phyloP scores from a whole-genome alignment of 1,284 basidiomycete species.

The Fomitiporia mediterranea region DNA sequence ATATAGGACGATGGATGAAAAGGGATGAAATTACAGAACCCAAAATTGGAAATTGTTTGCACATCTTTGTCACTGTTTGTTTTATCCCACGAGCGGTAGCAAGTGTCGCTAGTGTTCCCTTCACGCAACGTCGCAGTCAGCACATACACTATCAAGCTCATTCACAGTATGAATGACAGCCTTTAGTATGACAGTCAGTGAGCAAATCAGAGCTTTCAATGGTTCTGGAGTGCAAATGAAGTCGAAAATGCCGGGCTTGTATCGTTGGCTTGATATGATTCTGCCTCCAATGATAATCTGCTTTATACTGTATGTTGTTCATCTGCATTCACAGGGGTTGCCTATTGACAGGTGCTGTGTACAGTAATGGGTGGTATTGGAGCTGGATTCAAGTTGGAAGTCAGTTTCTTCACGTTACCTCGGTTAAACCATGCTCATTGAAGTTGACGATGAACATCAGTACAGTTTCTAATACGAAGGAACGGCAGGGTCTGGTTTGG shows the following conservation, averaged over 20 bases:
- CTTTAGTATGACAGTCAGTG: no score
- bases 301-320: conserved; percentile 13
- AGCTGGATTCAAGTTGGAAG: conserved; percentile 9
- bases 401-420: background rate
- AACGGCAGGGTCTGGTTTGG: background rate
- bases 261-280: conserved; percentile 5
- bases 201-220: no score
- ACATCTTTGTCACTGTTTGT: background rate
- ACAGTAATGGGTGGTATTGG: conserved; percentile 14
- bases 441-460: background rate
- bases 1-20: no score
- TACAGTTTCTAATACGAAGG: conserved; percentile 7
- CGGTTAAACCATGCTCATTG: no score
- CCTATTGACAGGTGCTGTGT: background rate
- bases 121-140: no score
- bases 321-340: background rate
- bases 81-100: background rate
- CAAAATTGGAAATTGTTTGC: no score
- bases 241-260: background rate
- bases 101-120: background rate
- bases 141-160: no score
- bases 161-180: no score
- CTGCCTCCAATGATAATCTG: background rate
- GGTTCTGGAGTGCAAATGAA: no score
- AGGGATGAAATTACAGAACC: no score